Evolutionary conservation across 495 filamentous ascomycete species (phyloP).

Genomic region (Xylaria scruposa): DNA sequence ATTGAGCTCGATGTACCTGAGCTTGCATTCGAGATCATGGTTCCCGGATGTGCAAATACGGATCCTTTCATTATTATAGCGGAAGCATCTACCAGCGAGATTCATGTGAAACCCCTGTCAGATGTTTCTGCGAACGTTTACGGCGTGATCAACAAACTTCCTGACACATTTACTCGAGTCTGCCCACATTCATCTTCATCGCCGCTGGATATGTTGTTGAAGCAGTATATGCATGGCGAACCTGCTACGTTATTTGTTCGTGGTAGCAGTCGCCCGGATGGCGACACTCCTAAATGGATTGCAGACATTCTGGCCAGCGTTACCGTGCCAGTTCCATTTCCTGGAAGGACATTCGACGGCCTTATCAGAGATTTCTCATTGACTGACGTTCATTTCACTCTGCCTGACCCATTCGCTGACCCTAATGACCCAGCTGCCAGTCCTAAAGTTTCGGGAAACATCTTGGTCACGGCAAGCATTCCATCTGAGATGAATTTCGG

Average conservation of each 20-base stretch:
- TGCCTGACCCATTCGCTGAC: slow-evolving; percentile 79
- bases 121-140: slow-evolving; percentile 71
- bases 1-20: slow-evolving; percentile 74
- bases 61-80: slow-evolving; percentile 70
- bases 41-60: slow-evolving; percentile 77
- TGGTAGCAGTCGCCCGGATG: slow-evolving; percentile 70
- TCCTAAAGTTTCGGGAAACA: slow-evolving; percentile 79
- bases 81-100: slow-evolving; percentile 68
- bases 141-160: slow-evolving; percentile 72
- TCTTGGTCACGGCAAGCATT: slow-evolving; percentile 75
- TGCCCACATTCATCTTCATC: slow-evolving; percentile 81
- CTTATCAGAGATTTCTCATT: slow-evolving; percentile 86
- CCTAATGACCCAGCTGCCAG: slow-evolving; percentile 75
- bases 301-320: slow-evolving; percentile 78
- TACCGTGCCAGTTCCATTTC: slow-evolving; percentile 83
- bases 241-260: slow-evolving; percentile 79
- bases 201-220: slow-evolving; percentile 83
- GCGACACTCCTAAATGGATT: slow-evolving; percentile 79
- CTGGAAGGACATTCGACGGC: slow-evolving; percentile 78
- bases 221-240: slow-evolving; percentile 79
- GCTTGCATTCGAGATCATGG: slow-evolving; percentile 81
- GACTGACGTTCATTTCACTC: slow-evolving; percentile 78
- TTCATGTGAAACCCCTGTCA: slow-evolving; percentile 68
- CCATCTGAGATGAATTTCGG: slow-evolving; percentile 87
- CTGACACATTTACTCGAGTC: slow-evolving; percentile 67